These are phyloP conservation scores for Verruconis gallopava DNA, from an alignment of 2,329 filamentous ascomycete genomes.

Conservation along the genomic window DNA sequence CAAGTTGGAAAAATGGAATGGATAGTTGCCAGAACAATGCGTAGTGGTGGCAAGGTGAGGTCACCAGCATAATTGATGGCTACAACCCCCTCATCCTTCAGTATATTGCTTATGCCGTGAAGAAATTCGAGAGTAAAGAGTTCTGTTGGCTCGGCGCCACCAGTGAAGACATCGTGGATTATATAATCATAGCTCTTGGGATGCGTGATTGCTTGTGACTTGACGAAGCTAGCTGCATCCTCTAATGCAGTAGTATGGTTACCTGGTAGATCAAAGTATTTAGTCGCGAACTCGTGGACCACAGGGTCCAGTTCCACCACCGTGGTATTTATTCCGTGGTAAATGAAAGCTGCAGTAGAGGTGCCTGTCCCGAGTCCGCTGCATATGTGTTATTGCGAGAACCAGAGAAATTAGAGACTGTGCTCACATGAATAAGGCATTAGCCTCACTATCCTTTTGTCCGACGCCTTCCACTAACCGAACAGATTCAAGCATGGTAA, in stretches of 20 bases:
- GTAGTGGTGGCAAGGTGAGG: constrained; percentile 60
- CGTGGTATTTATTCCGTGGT: constrained; percentile 82
- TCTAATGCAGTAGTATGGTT: constrained; percentile 71
- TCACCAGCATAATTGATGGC: constrained; percentile 97
- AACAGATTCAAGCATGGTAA: constrained; percentile 87
- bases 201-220: constrained; percentile 34
- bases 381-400: background rate
- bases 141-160: constrained; percentile 76
- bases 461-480: constrained; percentile 52
- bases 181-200: constrained; percentile 67
- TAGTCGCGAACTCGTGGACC: constrained; percentile 68
- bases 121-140: constrained; percentile 86
- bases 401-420: background rate
- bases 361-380: constrained; percentile 89
- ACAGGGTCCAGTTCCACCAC: constrained; percentile 89
- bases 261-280: constrained; percentile 67
- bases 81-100: constrained; percentile 68
- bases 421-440: constrained; percentile 72
- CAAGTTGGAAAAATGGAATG: constrained; percentile 73
- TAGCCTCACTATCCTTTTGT: constrained; percentile 52
- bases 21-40: constrained; percentile 73
- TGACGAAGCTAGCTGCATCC: constrained; percentile 63
- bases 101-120: constrained; percentile 51
- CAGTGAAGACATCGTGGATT: constrained; percentile 94
- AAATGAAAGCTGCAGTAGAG: constrained; percentile 71